Percentiles rank a stretch among this genome's conserved stretches.
These are phyloP conservation scores for Aegilops bicornis DNA, from an alignment of 176 grass and related monocot genomes.

Conservation along the genomic window DNA sequence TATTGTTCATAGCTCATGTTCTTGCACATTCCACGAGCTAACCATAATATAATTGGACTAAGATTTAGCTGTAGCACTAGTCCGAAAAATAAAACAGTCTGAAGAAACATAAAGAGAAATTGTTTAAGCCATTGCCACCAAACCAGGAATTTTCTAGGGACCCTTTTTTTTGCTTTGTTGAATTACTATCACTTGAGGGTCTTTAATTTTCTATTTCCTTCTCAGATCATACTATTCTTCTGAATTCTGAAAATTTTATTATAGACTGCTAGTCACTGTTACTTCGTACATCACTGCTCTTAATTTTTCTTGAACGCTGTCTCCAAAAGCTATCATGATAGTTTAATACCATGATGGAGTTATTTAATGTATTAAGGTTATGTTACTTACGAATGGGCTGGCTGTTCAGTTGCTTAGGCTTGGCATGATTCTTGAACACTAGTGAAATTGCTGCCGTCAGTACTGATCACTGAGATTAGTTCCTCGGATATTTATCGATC, in stretches of 20 bases:
- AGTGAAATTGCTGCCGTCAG: not conserved
- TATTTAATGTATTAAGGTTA: not conserved
- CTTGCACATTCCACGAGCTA: not conserved
- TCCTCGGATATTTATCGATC: not conserved
- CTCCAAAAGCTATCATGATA: not conserved
- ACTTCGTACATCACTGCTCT: not conserved
- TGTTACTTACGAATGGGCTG: not conserved
- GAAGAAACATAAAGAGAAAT: not conserved
- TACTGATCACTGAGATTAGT: not conserved
- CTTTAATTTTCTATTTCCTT: not conserved
- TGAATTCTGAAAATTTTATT: not conserved
- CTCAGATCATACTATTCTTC: not conserved
- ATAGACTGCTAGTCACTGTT: not conserved
- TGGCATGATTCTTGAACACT: not conserved
- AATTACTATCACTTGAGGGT: not conserved
- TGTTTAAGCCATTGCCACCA: not conserved
- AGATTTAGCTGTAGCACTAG: conserved; percentile 10
- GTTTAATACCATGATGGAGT: not conserved
- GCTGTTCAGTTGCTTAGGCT: not conserved
- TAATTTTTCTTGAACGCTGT: conserved; percentile 3
- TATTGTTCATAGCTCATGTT: not conserved
- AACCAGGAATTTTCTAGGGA: conserved; percentile 15
- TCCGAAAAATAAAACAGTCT: conserved; percentile 19
- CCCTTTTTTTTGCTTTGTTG: not conserved
- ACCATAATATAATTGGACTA: conserved; percentile 2